phyloP scores from a whole-genome alignment of 805 yeast genomes.

The Candida anglica region DNA sequence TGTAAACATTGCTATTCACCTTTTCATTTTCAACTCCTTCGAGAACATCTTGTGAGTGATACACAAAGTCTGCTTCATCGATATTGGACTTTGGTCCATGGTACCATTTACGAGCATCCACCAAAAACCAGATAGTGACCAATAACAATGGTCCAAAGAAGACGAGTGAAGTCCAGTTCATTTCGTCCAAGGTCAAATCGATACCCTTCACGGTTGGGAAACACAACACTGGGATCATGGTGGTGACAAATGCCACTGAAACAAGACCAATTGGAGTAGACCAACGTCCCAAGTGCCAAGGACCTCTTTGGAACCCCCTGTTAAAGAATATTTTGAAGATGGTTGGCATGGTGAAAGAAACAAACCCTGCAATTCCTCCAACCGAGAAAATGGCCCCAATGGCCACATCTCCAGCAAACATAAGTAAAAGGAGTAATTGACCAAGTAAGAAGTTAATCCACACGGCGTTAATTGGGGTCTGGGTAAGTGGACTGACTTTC shows the following conservation, averaged over 20 bases:
- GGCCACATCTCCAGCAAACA: slow-evolving; percentile 63
- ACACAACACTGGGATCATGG: slow-evolving; percentile 59
- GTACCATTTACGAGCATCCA: slow-evolving; percentile 58
- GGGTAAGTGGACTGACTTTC: slow-evolving; percentile 46
- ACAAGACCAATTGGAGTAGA: slow-evolving; percentile 46
- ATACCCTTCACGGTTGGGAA: slow-evolving; percentile 44
- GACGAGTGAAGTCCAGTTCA: slow-evolving; percentile 67
- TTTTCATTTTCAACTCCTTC: too few relatives aligned
- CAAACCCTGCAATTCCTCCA: slow-evolving; percentile 65
- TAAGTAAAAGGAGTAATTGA: slow-evolving; percentile 49
- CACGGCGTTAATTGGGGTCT: slow-evolving; percentile 64
- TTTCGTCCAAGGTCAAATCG: slow-evolving; percentile 34
- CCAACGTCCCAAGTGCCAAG: slow-evolving; percentile 59
- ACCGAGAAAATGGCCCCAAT: slow-evolving; percentile 70
- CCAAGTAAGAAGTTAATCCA: slow-evolving; percentile 56
- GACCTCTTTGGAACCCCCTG: slow-evolving; percentile 56
- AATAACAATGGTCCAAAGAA: slow-evolving; percentile 57
- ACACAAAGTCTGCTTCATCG: slow-evolving; percentile 29
- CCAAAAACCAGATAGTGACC: slow-evolving; percentile 45
- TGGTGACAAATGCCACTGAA: slow-evolving; percentile 45
- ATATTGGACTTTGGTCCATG: slow-evolving; percentile 57
- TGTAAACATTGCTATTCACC: too few relatives aligned
- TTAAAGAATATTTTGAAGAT: slow-evolving; percentile 54
- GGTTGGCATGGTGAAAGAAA: slow-evolving; percentile 65
- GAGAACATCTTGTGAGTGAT: too few relatives aligned